These are phyloP conservation scores for Byssoonygena ceratinophila DNA, from an alignment of 2,329 filamentous ascomycete genomes.

Conservation along the genomic window DNA sequence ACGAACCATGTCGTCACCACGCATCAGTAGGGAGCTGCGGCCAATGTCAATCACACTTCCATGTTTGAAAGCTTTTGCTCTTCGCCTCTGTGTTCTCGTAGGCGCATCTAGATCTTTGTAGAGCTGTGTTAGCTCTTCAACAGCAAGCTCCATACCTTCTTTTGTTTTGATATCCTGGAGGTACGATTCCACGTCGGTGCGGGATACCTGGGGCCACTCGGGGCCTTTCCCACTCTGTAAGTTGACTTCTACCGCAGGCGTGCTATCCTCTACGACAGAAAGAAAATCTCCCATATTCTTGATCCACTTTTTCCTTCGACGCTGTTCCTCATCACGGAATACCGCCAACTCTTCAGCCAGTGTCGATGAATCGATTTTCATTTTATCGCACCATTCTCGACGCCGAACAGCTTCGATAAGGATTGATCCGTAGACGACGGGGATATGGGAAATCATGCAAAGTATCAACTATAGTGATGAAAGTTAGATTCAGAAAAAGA, in stretches of 20 bases:
- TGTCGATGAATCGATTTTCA: slow-evolving; percentile 74
- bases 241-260: slow-evolving; percentile 74
- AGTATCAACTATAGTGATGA: too few species aligned
- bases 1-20: slow-evolving; percentile 70
- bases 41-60: slow-evolving; percentile 90
- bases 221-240: slow-evolving; percentile 62
- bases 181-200: slow-evolving; percentile 67
- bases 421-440: slow-evolving; percentile 81
- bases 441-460: slow-evolving; percentile 68
- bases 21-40: slow-evolving; percentile 72
- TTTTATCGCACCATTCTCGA: slow-evolving; percentile 83
- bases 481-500: too few species aligned
- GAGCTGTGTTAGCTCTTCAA: slow-evolving; percentile 63
- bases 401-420: slow-evolving; percentile 75
- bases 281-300: slow-evolving; percentile 70
- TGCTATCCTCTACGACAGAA: slow-evolving; percentile 53
- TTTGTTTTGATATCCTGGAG: slow-evolving; percentile 55
- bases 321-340: slow-evolving; percentile 85
- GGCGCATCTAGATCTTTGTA: slow-evolving; percentile 70
- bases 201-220: slow-evolving; percentile 65
- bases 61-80: slow-evolving; percentile 89
- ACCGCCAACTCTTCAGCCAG: slow-evolving; percentile 86
- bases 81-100: slow-evolving; percentile 74
- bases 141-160: slow-evolving; percentile 53
- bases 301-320: slow-evolving; percentile 79